Evolutionary conservation across 179 eudicot genomes (phyloP).

Genomic region (Drosera spatulata): DNA sequence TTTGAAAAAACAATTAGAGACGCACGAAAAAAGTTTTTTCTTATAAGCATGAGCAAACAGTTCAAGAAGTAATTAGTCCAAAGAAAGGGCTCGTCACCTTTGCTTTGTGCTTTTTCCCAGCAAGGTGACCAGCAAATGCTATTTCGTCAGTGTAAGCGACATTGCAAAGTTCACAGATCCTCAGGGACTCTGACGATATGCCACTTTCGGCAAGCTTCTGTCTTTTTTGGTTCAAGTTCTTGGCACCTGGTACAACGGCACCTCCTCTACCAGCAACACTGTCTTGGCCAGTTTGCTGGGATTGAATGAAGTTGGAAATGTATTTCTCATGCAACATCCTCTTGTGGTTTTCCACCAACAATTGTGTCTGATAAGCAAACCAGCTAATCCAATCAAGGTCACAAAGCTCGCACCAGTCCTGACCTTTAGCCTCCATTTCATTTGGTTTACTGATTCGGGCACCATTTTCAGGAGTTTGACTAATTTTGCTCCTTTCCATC

Average conservation of each 20-base stretch:
- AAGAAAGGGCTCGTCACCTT: slow-evolving; percentile 14
- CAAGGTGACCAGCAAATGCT: slow-evolving; percentile 29
- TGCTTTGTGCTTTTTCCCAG: slow-evolving; percentile 26
- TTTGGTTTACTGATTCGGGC: slow-evolving; percentile 4
- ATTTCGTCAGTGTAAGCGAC: slow-evolving; percentile 29
- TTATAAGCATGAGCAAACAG: too few relatives aligned
- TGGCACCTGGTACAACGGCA: slow-evolving; percentile 1
- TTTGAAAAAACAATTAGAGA: too few relatives aligned
- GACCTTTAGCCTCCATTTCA: slow-evolving; percentile 7
- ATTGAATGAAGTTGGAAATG: slow-evolving; percentile 6
- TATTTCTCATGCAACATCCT: slow-evolving; percentile 13
- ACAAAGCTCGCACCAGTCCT: slow-evolving; percentile 25
- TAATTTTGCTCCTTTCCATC: too few relatives aligned
- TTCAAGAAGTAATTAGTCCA: too few relatives aligned
- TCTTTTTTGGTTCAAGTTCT: slow-evolving; percentile 19
- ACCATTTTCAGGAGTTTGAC: too few relatives aligned
- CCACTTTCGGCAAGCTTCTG: slow-evolving; percentile 25
- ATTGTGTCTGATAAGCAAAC: slow-evolving; percentile 21
- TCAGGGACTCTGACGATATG: slow-evolving; percentile 12
- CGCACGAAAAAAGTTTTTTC: too few relatives aligned
- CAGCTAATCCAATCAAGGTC: slow-evolving; percentile 19
- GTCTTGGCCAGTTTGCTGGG: slow-evolving; percentile 7
- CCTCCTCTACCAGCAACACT: slow-evolving; percentile 9
- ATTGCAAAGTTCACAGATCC: slow-evolving; percentile 22
- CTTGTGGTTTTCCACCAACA: slow-evolving; percentile 23